Conservation (phyloP, 495 filamentous ascomycete species). For the Filosporella fistucella region DNA sequence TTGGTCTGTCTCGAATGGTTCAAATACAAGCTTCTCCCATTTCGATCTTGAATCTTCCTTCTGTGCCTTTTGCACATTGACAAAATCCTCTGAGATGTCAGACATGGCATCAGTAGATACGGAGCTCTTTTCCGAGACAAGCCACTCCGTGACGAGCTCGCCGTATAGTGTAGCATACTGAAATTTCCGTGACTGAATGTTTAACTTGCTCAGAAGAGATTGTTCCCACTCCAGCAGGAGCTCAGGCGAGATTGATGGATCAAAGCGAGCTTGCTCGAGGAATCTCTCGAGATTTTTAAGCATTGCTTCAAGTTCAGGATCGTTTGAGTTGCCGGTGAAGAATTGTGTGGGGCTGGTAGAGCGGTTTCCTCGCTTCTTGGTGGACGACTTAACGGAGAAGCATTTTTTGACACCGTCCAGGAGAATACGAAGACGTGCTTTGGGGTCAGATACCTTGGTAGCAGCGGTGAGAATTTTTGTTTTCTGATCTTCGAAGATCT, state of each 20-base stretch:
- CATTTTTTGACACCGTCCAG: slow-evolving; percentile 36
- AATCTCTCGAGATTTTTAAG: slow-evolving; percentile 45
- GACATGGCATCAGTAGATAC: slow-evolving; percentile 12
- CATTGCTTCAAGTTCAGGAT: slow-evolving; percentile 33
- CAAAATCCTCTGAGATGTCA: slow-evolving; percentile 34
- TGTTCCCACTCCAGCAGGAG: slow-evolving; percentile 42
- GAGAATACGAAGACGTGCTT: slow-evolving; percentile 32
- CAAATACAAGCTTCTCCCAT: slow-evolving; percentile 60
- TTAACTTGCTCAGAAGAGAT: slow-evolving; percentile 43
- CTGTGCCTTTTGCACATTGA: slow-evolving; percentile 37
- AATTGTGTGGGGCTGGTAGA: slow-evolving; percentile 14
- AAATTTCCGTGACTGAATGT: slow-evolving; percentile 47
- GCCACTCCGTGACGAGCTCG: slow-evolving; percentile 59
- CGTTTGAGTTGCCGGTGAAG: slow-evolving; percentile 21
- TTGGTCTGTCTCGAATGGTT: slow-evolving; percentile 38
- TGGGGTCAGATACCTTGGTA: slow-evolving; percentile 25
- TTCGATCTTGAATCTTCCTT: slow-evolving; percentile 39
- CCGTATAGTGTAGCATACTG: slow-evolving; percentile 60
- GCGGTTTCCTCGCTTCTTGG: slow-evolving; percentile 6
- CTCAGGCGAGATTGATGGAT: slow-evolving; percentile 47
- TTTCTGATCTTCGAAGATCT: slow-evolving; percentile 43
- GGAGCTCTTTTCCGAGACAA: slow-evolving; percentile 27
- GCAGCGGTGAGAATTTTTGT: slow-evolving; percentile 25
- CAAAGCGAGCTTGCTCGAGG: slow-evolving; percentile 51
- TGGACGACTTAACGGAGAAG: slow-evolving; percentile 28